A percentile compares a stretch with the other conserved stretches of the same genome.
Conservation (phyloP, 2,329 filamentous ascomycete species). For the Aspergillus ibericus region DNA sequence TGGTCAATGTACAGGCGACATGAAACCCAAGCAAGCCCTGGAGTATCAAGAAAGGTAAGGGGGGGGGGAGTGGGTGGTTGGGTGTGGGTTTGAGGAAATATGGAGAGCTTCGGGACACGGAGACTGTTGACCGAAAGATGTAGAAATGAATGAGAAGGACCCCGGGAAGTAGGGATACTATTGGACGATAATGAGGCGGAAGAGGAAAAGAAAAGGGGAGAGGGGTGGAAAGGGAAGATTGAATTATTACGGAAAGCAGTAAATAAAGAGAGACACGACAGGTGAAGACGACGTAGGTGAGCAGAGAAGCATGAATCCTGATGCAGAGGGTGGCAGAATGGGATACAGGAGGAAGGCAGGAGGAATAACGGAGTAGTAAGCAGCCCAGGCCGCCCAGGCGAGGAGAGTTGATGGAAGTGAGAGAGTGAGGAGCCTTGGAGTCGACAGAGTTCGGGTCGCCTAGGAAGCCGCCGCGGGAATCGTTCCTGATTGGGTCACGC, state of each 20-base stretch:
- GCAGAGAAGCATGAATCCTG: constrained; percentile 14
- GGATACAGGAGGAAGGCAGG: constrained; percentile 8
- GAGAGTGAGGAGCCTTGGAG: too few species aligned
- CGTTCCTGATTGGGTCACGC: constrained; percentile 1
- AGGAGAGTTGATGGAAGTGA: too few species aligned
- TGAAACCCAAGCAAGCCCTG: neutral
- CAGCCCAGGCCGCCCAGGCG: neutral
- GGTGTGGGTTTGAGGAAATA: neutral
- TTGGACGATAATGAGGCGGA: neutral
- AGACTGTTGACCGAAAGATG: constrained; percentile 6
- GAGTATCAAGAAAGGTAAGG: constrained; percentile 8
- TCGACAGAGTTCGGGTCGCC: neutral
- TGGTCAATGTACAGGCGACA: constrained; percentile 13
- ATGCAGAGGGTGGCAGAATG: constrained; percentile 9
- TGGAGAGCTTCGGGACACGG: constrained; percentile 4
- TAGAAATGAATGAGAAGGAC: constrained; percentile 5
- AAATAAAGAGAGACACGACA: constrained; percentile 5
- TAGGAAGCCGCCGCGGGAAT: neutral
- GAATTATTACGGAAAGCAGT: constrained; percentile 6
- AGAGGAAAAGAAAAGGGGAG: neutral
- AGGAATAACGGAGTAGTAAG: constrained; percentile 1
- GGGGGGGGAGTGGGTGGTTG: constrained; percentile 3
- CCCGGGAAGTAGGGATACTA: neutral
- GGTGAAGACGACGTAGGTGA: constrained; percentile 4
- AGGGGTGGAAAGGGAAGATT: neutral